Base-by-base conservation (phyloP, 768 basidiomycete species). In the Boletellus emodensis region DNA sequence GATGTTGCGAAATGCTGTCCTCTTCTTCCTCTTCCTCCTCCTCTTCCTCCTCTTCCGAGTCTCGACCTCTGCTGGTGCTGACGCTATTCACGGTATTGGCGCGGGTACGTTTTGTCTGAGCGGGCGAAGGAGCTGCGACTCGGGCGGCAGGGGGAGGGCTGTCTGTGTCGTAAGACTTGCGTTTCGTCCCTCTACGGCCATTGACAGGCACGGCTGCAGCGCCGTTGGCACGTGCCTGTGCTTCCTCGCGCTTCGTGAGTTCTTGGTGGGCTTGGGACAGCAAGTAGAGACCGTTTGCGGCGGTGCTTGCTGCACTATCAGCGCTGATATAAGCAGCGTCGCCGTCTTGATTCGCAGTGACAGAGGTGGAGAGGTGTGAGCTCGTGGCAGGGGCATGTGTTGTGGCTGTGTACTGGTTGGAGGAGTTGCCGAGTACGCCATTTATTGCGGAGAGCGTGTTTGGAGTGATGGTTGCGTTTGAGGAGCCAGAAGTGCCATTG, bases 191-290 rank as follows among this genome's bases (percentile, higher is more conserved):
- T 38, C 87, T 81, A 62, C 74, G 60, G 46, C 57, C 60, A 44
- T 63, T 63, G 32, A 53, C 54, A 56, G 63, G 58, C 48, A 62
- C 54, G 34, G 63, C 52, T 46, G 67, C 70, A 17, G 71, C 62
- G 40, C 68, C 70, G 45, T 73, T 72, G 43, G 82, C 80, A 57
- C 84, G 79, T 53, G 80, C 79, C 63, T 87, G 83, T 0, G 85
- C 84, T 65, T 91, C 88, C 69, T 95, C 93, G n/a, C 91, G 83
- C 72, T 94, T 95, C 34, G 90, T 90, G 52, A 96, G 82, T 75
- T 95, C 94, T 67, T 96, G 94, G 65, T 96, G 94, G 24, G 94
- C 94, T 71, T 97, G 94, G 1, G 85, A 87, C 46, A 97, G 83
- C 42, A 97, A 76, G 72, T 94, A 97, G 40, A 97, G 81, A 24